Evolutionary conservation across 2,329 filamentous ascomycete genomes (phyloP).

Genomic region (Curvularia spicifera): DNA sequence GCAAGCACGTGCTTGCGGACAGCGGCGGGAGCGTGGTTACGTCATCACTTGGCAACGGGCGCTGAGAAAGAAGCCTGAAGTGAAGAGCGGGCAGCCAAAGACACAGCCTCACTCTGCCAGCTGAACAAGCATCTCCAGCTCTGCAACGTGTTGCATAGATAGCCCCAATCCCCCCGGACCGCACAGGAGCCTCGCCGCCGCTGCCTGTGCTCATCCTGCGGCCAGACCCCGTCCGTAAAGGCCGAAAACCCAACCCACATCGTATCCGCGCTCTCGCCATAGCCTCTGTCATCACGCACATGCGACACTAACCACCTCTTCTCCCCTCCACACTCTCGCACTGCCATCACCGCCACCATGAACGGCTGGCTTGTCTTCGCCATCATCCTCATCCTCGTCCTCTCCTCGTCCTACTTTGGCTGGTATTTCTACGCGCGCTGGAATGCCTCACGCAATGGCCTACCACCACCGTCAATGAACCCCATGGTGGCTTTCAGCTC

Average conservation of each 20-base stretch:
- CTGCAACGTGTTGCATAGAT: slow-evolving; percentile 17
- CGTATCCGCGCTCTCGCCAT: slow-evolving; percentile 18
- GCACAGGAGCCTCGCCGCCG: background rate
- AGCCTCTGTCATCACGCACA: slow-evolving; percentile 18
- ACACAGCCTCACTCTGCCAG: slow-evolving; percentile 29
- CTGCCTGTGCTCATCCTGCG: background rate
- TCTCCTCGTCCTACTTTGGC: slow-evolving; percentile 64
- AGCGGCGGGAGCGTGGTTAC: slow-evolving; percentile 26
- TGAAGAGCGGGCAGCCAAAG: slow-evolving; percentile 20
- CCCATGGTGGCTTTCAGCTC: slow-evolving; percentile 73
- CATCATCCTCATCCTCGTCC: slow-evolving; percentile 73
- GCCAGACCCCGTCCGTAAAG: background rate
- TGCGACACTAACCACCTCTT: slow-evolving; percentile 13
- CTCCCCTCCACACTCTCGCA: background rate
- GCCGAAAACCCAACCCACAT: slow-evolving; percentile 7
- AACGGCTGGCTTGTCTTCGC: slow-evolving; percentile 64
- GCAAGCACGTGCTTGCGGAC: background rate
- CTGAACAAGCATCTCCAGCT: slow-evolving; percentile 19
- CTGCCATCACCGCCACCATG: slow-evolving; percentile 36
- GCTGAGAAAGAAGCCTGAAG: slow-evolving; percentile 7
- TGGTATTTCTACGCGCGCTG: slow-evolving; percentile 76
- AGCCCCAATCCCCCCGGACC: background rate
- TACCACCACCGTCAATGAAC: slow-evolving; percentile 74
- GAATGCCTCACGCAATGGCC: slow-evolving; percentile 74
- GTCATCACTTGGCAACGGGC: slow-evolving; percentile 34